Evolutionary conservation across 768 basidiomycete species (phyloP).

Genomic region (Auriscalpium vulgare): DNA sequence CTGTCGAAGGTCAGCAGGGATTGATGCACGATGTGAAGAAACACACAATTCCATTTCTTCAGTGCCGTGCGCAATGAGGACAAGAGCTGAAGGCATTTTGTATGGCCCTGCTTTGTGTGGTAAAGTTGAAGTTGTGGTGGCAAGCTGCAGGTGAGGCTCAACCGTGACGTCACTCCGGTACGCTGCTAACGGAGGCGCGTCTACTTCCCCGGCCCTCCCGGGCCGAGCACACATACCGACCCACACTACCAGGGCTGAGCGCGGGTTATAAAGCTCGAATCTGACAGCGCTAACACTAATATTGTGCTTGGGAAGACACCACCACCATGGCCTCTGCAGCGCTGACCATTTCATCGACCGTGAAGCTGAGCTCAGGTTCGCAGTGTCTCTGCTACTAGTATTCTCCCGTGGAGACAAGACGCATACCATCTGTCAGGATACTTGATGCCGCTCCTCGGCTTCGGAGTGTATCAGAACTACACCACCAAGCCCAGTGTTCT

Average conservation of each 20-base stretch:
- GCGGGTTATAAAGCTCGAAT: too few relatives aligned
- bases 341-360: not conserved
- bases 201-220: too few relatives aligned
- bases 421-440: conserved; percentile 29
- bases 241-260: too few relatives aligned
- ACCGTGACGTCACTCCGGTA: too few relatives aligned
- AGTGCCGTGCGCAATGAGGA: conserved; percentile 75
- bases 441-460: conserved; percentile 56
- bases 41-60: conserved; percentile 86
- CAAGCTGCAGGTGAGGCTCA: too few relatives aligned
- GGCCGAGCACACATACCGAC: too few relatives aligned
- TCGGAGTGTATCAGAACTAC: conserved; percentile 65
- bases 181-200: too few relatives aligned
- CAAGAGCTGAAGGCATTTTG: conserved; percentile 45
- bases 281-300: too few relatives aligned
- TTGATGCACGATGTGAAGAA: not conserved
- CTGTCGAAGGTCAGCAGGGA: conserved; percentile 27
- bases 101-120: not conserved
- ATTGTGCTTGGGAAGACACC: too few relatives aligned
- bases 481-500: conserved; percentile 44
- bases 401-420: too few relatives aligned
- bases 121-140: too few relatives aligned
- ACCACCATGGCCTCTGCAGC: not conserved
- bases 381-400: too few relatives aligned
- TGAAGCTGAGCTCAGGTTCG: not conserved